These are phyloP conservation scores for Parascedosporium putredinis DNA, from an alignment of 2,329 filamentous ascomycete genomes.

Conservation along the genomic window DNA sequence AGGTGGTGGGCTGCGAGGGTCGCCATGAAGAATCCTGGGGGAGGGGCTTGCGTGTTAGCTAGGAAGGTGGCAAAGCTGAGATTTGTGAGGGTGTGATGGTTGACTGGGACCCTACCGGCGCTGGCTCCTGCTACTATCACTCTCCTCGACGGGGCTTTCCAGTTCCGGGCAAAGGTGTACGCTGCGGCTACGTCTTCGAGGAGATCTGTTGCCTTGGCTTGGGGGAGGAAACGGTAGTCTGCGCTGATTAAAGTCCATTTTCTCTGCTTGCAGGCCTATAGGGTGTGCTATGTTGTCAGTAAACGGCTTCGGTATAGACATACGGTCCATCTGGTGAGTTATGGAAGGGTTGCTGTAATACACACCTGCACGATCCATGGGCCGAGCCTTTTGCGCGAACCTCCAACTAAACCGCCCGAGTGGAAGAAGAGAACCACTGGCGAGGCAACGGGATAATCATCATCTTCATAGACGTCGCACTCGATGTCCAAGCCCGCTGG, in stretches of 20 bases:
- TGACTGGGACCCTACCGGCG: constrained; percentile 17
- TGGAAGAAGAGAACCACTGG: constrained; percentile 28
- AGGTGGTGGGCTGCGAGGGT: constrained; percentile 19
- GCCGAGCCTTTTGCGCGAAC: constrained; percentile 20
- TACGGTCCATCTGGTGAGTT: no score
- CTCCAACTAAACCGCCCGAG: constrained; percentile 23
- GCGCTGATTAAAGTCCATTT: constrained; percentile 25
- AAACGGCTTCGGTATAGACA: no score
- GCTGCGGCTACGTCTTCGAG: constrained; percentile 21
- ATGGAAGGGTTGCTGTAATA: no score
- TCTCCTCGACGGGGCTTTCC: neutral
- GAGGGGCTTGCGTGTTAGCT: no score
- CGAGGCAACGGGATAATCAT: constrained; percentile 14
- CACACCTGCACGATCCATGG: constrained; percentile 26
- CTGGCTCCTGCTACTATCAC: constrained; percentile 24
- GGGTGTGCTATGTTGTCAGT: no score
- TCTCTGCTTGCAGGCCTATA: constrained; percentile 20
- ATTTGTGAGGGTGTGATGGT: no score
- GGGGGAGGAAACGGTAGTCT: constrained; percentile 25
- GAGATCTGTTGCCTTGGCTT: constrained; percentile 18
- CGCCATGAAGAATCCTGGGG: constrained; percentile 25
- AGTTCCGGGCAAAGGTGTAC: constrained; percentile 18
- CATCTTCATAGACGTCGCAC: constrained; percentile 23
- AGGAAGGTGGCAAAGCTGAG: no score
- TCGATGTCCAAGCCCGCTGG: constrained; percentile 21